These are phyloP conservation scores for Moringa oleifera DNA, from an alignment of 345 rosid species.

Conservation along the genomic window DNA sequence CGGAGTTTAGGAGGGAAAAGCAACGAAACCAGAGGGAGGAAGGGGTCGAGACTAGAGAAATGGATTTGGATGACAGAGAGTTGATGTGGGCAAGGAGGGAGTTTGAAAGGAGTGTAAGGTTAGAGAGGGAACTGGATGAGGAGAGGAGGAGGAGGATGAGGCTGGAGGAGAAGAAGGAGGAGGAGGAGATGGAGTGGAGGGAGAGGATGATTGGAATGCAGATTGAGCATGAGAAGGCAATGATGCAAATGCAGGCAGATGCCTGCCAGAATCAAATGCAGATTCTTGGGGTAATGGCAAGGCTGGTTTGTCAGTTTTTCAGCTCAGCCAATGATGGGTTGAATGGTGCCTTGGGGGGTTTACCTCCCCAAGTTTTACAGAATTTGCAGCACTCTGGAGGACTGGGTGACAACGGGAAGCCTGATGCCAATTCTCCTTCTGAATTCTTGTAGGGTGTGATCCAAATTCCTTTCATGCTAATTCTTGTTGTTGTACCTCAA, in stretches of 20 bases:
- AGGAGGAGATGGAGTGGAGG: constrained; percentile 82
- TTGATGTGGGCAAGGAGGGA: constrained; percentile 42
- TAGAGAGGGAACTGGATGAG: constrained; percentile 44
- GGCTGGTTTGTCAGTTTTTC: constrained; percentile 59
- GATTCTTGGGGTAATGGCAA: constrained; percentile 58
- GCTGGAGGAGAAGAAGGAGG: constrained; percentile 60
- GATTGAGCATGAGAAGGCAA: constrained; percentile 63
- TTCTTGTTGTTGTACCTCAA: no score
- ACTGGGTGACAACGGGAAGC: constrained; percentile 48
- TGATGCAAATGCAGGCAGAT: constrained; percentile 69
- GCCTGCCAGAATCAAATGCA: constrained; percentile 76
- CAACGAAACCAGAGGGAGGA: constrained; percentile 29
- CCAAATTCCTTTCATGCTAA: no score
- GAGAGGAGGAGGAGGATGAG: constrained; percentile 46
- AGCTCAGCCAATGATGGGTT: constrained; percentile 51
- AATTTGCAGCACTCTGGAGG: constrained; percentile 39
- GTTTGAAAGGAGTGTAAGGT: constrained; percentile 35
- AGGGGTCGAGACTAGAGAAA: constrained; percentile 41
- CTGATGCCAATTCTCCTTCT: constrained; percentile 64
- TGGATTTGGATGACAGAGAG: constrained; percentile 55
- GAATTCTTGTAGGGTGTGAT: constrained; percentile 59
- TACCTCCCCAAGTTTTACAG: constrained; percentile 57
- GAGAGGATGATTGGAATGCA: constrained; percentile 56
- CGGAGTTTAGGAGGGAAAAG: constrained; percentile 33
- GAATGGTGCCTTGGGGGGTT: constrained; percentile 13